Evolutionary conservation across 371 early-diverging fungal genomes (phyloP).

Genomic region (Apophysomyces elegans): DNA sequence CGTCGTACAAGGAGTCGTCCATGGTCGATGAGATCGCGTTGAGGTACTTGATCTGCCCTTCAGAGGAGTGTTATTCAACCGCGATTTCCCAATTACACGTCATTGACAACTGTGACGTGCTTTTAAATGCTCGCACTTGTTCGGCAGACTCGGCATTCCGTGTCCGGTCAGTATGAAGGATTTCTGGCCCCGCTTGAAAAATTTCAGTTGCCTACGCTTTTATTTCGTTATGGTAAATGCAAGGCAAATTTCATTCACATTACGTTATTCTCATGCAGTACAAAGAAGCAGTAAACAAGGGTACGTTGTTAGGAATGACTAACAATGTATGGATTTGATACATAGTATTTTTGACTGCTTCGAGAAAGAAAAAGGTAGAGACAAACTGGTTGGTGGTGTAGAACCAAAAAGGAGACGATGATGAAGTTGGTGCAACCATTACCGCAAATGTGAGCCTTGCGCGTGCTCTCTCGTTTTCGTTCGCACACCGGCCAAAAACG

Average conservation of each 20-base stretch:
- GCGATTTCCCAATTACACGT: background rate
- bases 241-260: too few relatives aligned
- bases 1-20: constrained; percentile 91
- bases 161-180: too few relatives aligned
- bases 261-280: too few relatives aligned
- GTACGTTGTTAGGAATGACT: too few relatives aligned
- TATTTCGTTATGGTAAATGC: too few relatives aligned
- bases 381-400: background rate
- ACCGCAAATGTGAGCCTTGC: constrained; percentile 34
- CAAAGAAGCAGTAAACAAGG: too few relatives aligned
- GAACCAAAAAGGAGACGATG: constrained; percentile 5
- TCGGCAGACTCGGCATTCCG: too few relatives aligned
- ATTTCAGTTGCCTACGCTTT: too few relatives aligned
- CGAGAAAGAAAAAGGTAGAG: background rate
- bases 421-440: constrained; percentile 13
- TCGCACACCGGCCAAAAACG: constrained; percentile 8
- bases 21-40: constrained; percentile 39
- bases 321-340: too few relatives aligned
- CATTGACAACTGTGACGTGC: background rate
- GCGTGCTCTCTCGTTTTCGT: constrained; percentile 26
- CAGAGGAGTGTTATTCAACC: background rate
- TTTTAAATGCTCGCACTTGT: too few relatives aligned
- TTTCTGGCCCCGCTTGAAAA: too few relatives aligned
- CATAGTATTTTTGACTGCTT: too few relatives aligned
- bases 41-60: background rate